These are phyloP conservation scores for Trichoderma sp. DNA, from an alignment of 2,329 filamentous ascomycete species.

Conservation along the genomic window DNA sequence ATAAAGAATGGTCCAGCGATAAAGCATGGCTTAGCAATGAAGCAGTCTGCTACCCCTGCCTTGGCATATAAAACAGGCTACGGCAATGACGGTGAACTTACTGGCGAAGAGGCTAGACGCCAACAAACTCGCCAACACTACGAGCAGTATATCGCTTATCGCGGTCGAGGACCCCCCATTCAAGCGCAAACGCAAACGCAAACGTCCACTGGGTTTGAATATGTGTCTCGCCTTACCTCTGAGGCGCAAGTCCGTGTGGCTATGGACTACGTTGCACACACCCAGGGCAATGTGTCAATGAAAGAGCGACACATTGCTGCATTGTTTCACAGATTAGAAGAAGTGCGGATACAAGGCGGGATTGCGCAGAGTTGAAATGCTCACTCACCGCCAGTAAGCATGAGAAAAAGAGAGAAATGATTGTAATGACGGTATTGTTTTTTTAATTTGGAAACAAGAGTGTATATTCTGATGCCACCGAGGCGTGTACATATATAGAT, in stretches of 20 bases:
- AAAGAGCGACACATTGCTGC: constrained; percentile 26
- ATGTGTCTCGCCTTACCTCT: constrained; percentile 34
- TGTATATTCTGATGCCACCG: neutral
- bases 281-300: constrained; percentile 18
- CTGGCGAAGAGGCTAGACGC: neutral
- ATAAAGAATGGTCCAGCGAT: neutral
- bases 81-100: neutral
- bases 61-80: neutral
- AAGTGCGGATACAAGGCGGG: constrained; percentile 26
- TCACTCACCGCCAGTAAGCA: neutral
- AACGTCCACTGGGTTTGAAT: neutral
- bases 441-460: neutral
- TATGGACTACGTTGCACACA: constrained; percentile 61
- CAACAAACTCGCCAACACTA: constrained; percentile 24
- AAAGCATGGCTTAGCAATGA: neutral
- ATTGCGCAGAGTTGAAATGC: constrained; percentile 23
- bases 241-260: constrained; percentile 67
- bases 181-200: neutral
- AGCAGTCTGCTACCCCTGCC: neutral
- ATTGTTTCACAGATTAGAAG: constrained; percentile 28
- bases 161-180: constrained; percentile 3
- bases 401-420: neutral
- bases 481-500: neutral
- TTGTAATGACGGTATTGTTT: neutral
- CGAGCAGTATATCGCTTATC: constrained; percentile 15